Evolutionary conservation across 768 basidiomycete genomes (phyloP).

Genomic region (Xanthoconium purpureum): DNA sequence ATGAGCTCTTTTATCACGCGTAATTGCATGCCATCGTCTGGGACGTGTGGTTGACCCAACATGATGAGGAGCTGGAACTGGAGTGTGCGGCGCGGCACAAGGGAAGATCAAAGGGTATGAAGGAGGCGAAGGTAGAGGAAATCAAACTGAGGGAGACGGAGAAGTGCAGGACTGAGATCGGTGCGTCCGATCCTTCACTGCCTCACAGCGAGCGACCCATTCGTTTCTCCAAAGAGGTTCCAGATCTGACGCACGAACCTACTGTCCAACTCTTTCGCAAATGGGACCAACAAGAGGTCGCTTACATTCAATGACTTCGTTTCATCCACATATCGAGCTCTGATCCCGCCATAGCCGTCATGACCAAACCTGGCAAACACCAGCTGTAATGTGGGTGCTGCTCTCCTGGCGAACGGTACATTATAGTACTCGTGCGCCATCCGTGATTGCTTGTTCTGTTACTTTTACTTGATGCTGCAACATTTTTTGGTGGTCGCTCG

Average conservation of each 20-base stretch:
- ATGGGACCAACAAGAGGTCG: constrained; percentile 77
- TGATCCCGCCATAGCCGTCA: constrained; percentile 42
- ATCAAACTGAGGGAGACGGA: constrained; percentile 66
- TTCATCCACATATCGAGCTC: constrained; percentile 72
- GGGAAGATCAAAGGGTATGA: constrained; percentile 71
- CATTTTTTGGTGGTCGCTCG: too few relatives aligned
- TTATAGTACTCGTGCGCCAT: too few relatives aligned
- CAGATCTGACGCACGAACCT: constrained; percentile 70
- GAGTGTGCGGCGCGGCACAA: constrained; percentile 63
- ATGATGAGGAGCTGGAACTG: constrained; percentile 60
- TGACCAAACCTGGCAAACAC: constrained; percentile 65
- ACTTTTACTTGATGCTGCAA: too few relatives aligned
- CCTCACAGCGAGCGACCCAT: not conserved
- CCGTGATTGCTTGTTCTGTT: too few relatives aligned
- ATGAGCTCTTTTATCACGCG: constrained; percentile 72
- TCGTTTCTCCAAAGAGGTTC: constrained; percentile 52
- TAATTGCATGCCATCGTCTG: constrained; percentile 61
- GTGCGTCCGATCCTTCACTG: constrained; percentile 39
- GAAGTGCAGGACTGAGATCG: constrained; percentile 76
- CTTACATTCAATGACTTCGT: constrained; percentile 67
- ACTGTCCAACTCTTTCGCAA: constrained; percentile 69
- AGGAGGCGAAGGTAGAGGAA: constrained; percentile 67
- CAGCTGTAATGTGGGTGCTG: constrained; percentile 1
- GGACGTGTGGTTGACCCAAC: constrained; percentile 71
- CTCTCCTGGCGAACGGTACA: too few relatives aligned